Evolutionary conservation across 2,329 filamentous ascomycete genomes (phyloP).

Genomic region (Claviceps paspali): DNA sequence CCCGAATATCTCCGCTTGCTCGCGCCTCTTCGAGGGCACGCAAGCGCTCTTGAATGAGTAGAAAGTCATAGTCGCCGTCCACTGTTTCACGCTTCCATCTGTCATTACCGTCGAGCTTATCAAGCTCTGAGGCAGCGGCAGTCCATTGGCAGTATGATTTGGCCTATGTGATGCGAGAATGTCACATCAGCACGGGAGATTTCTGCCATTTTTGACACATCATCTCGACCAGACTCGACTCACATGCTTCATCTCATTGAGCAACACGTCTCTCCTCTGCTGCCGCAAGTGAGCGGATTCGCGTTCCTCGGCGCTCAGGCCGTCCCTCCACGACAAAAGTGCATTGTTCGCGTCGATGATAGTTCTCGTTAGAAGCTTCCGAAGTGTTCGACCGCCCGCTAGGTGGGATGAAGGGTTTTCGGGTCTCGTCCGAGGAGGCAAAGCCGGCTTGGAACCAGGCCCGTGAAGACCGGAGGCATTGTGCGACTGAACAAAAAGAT

Average conservation of each 20-base stretch:
- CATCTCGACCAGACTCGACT: slow-evolving; percentile 11
- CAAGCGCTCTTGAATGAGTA: slow-evolving; percentile 54
- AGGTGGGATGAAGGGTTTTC: background rate
- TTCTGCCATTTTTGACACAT: background rate
- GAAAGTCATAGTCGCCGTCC: slow-evolving; percentile 54
- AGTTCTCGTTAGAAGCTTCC: slow-evolving; percentile 3
- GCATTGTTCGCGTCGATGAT: slow-evolving; percentile 21
- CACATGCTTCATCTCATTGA: slow-evolving; percentile 50
- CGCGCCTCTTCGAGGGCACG: slow-evolving; percentile 61
- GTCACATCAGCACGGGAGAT: slow-evolving; percentile 1
- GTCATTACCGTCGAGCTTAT: slow-evolving; percentile 65
- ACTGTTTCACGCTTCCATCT: slow-evolving; percentile 57
- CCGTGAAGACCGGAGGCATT: slow-evolving; percentile 1
- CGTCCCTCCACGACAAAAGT: slow-evolving; percentile 35
- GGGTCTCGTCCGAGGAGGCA: background rate
- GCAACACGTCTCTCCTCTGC: slow-evolving; percentile 46
- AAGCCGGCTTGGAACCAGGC: background rate
- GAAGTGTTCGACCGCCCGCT: background rate
- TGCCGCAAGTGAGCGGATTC: slow-evolving; percentile 31
- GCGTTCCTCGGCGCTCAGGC: slow-evolving; percentile 34
- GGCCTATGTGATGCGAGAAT: slow-evolving; percentile 31
- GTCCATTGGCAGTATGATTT: slow-evolving; percentile 59
- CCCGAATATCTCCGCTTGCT: slow-evolving; percentile 51
- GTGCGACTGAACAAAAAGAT: slow-evolving; percentile 4
- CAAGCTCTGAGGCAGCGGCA: slow-evolving; percentile 58